Evolutionary conservation across 805 yeast genomes (phyloP), one percentile per base, ranked within the genome.

Genomic region (Starmera pachycereana): DNA sequence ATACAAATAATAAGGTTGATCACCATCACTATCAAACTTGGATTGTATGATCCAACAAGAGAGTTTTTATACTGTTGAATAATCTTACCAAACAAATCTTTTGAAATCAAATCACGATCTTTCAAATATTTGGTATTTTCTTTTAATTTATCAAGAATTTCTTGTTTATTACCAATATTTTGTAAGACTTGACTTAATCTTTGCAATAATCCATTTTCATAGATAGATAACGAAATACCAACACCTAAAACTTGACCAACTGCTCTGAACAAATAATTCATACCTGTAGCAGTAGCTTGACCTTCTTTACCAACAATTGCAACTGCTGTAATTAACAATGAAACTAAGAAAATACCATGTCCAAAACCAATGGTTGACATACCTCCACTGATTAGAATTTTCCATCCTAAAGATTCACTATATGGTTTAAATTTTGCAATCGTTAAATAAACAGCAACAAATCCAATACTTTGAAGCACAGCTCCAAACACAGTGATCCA

Each of bases 261-360:
- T 2, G 71, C 65, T 40, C 70, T 55, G 44, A 65, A 65, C 38
- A 66, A 50, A 41, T 63, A 66, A 40, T 60, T 64, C 61, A 66
- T 62, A 29, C 70, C 68, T 3, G 67, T 64, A 13, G 65, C 66
- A 6, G 62, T 45, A 2, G 70, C 70, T 44, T 66, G 71, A 18
- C 61, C 58, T 36, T 58, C 56, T 19, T 53, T 42, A 9, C 69
- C 69, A 19, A 62, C 69, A 22, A 50, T 52, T 3, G 63, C 69
- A 22, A 66, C 63, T 12, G 57, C 62, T 30, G 61, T 47, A 14
- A 66, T 53, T 39, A 65, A 43, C 12, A 65, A 45, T 13, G 65
- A 53, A 27, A 66, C 70, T 22, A 63, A 38, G 34, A 59, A 59
- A 30, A 56, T 49, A 18, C 72, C 72, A 43, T 54, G 57, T 2